Conservation (phyloP, 2,329 filamentous ascomycete genomes). For the Apiospora marii region DNA sequence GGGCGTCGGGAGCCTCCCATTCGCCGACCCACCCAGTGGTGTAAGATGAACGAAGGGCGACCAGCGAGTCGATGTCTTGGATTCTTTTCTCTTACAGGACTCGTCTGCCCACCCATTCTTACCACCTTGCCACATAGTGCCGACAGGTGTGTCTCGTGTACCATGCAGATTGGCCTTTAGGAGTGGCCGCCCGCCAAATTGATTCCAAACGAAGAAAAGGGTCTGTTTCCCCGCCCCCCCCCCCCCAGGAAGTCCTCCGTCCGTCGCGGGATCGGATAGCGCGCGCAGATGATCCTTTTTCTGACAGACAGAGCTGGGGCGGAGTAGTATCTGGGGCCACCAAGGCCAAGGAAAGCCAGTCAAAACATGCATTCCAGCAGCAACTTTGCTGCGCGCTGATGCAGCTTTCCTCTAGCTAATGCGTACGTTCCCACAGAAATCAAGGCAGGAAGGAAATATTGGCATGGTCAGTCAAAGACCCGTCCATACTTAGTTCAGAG, state of each 20-base stretch:
- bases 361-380: slow-evolving; percentile 19
- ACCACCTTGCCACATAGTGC: slow-evolving; percentile 50
- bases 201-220: slow-evolving; percentile 7
- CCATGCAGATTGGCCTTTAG: slow-evolving; percentile 46
- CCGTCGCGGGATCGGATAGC: slow-evolving; percentile 16
- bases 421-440: slow-evolving; percentile 20
- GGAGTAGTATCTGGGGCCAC: slow-evolving; percentile 10
- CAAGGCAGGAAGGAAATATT: not conserved
- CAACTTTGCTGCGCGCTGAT: slow-evolving; percentile 15
- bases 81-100: slow-evolving; percentile 43
- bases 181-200: slow-evolving; percentile 38
- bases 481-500: not conserved
- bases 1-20: slow-evolving; percentile 43
- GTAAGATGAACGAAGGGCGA: slow-evolving; percentile 49
- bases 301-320: slow-evolving; percentile 16
- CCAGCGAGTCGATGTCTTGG: slow-evolving; percentile 58
- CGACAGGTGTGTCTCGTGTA: slow-evolving; percentile 52
- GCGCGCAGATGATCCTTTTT: slow-evolving; percentile 16
- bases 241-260: not conserved
- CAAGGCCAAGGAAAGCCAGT: slow-evolving; percentile 17
- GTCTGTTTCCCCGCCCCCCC: not conserved
- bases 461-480: slow-evolving; percentile 1
- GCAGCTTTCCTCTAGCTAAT: slow-evolving; percentile 12
- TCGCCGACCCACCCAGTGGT: slow-evolving; percentile 49
- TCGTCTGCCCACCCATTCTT: slow-evolving; percentile 40